Base-by-base conservation (phyloP, 1,284 basidiomycete species). In the Rhizoctonia solani region DNA sequence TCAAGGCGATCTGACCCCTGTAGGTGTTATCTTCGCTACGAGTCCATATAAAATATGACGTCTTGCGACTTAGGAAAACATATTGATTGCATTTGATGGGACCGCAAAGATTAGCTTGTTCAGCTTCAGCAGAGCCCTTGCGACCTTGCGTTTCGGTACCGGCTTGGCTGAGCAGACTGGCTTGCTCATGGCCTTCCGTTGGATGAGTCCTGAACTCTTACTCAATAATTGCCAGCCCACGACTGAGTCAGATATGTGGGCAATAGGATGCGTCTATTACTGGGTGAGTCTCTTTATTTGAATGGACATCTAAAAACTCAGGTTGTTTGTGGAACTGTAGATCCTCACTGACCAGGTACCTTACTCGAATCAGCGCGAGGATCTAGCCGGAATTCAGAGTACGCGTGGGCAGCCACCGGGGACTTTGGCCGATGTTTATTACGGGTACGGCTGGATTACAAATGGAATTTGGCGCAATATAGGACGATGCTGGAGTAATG, bases 181-280 rank as follows among this genome's bases (percentile, higher is more conserved):
- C 1, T 21, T 52, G 1, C 42, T 66, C 14, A 39, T 66, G 6
- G 42, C 63, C 13, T 66, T 54, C 27, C 49, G 63, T 3, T 66
- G 63, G 63, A 66, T 66, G 52, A 66, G 63, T 14, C 63, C 63
- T 2, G 63, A 66, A 19, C 41, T 66, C n/a, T 42, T 66, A 1
- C 30, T 47, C 4, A 21, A 54, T 11, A 39, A 55, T 16, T 19
- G 21, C 19, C 44, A 34, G 5, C 63, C 63, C 34, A 46, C 63
- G 13, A 37, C 53, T 4, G 63, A 55, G n/a, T 66, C 63, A 5
- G 63, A 66, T 25, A 66, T 66, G 63, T 66, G 63, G 63, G 19
- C 63, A 4, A 29, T 66, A 42, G 63, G 63, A 1, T 66, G 63
- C 30, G 63, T 66, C n/a, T 23, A 3, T 2, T 66, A 54, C 37